Base-by-base conservation (phyloP, 208 protist species). In the Naegleria lovaniensis region DNA sequence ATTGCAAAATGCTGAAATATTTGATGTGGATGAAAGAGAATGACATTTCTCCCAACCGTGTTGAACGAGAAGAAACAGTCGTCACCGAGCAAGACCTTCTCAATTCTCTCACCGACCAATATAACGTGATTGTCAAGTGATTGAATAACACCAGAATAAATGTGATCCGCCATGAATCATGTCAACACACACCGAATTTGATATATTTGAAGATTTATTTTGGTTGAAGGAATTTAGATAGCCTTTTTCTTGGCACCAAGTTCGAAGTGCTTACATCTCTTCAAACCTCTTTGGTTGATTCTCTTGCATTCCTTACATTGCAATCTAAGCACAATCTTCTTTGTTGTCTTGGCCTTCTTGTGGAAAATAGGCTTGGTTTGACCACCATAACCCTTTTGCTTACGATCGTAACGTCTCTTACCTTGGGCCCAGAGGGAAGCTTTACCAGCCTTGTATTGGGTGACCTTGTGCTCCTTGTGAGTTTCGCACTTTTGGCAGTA, bases 321-420 rank as follows among this genome's bases (percentile, higher is more conserved):
- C 40, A 99, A 96, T 94, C 99, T 98, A 51, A 99, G 96, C 29
- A 98, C 97, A 95, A 99, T 99, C 97, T 99, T 99, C 97, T 99
- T 99, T 86, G 98, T 99, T 40, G 98, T 99, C 96, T 99, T 99
- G 83, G 98, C 98, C 97, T 99, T 99, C 96, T 99, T 99, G 95
- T 99, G 97, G 96, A 99, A 99, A 92, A 99, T 97, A 83, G 99
- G 99, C 97, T 99, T 99, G 93, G 98, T 99, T 97, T 99, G 99
- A 95, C 99, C 99, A 98, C 99, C 99, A 94, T 99, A 99, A 95
- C 99, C 99, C 83, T 94, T 95, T 98, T 99, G 99, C 95, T 99
- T 99, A 90, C 98, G 95, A 94, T 99, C 98, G 96, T 99, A 99
- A 96, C 99, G 98, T 91, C 98, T 96, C 96, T 99, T 99, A 95